Evolutionary conservation across 78 protist genomes (phyloP), one percentile per base, ranked within the genome.

Genomic region (Neovahlkampfia damariscottae): DNA sequence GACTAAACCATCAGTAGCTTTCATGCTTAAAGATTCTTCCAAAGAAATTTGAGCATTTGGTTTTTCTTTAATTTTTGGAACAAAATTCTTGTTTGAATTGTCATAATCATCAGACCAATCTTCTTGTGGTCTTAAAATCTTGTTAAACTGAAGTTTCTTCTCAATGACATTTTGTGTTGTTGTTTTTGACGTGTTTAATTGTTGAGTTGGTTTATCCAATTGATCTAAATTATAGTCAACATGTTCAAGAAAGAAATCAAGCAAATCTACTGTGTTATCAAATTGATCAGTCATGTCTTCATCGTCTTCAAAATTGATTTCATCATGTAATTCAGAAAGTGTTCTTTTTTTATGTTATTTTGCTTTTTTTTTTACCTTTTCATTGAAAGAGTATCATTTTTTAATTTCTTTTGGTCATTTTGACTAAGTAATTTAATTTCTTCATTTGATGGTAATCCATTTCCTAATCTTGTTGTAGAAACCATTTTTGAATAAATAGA

Each of bases 1-100:
- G 29, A 0, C 8, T 28, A n/a, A 9, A 0, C 37, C 3, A 28
- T 39, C 2, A 40, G 32, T 30, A 35, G 34, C 28, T 38, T 5
- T 34, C 40, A 31, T 27, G 39, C 27, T 7, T 2, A 75, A n/a
- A n/a, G n/a, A 2, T 0, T 3, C 37, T 9, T 35, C 68, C 29
- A 5, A 34, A 28, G 72, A 9, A 0, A 58, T 6, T 10, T 31
- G 58, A 1, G 1, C 41, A 81, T 89, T 86, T 27, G 89, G 92
- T 77, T 90, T 89, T 34, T 34, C 5, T n/a, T 8, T 35, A 34
- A 90, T 40, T 40, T 73, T 77, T 73, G 94, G 94, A 8, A 82
- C 50, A 70, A 90, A 90, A 50, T 89, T 78, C 40, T 30, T 39
- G 77, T 88, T 77, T 19, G 82, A 70, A 77, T 90, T 90, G 58